These are phyloP conservation scores for Dinochytrium kinnereticum DNA, from an alignment of 371 early-diverging fungal genomes.

Conservation along the genomic window DNA sequence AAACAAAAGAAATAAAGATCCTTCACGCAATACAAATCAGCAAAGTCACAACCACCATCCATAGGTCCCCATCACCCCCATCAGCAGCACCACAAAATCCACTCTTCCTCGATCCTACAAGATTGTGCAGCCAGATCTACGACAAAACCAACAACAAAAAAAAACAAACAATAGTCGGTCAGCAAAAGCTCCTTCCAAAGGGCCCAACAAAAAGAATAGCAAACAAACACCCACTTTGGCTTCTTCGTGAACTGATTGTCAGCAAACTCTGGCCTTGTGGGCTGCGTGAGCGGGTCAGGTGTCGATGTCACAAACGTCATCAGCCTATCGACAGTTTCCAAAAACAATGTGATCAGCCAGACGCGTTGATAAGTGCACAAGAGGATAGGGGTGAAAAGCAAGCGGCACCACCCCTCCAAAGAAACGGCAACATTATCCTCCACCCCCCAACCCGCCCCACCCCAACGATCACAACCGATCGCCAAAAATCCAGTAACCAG, in stretches of 20 bases:
- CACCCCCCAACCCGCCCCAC: too few species aligned
- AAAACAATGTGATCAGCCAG: neutral
- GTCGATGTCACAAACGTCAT: slow-evolving; percentile 48
- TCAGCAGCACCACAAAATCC: too few species aligned
- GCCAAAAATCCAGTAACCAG: too few species aligned
- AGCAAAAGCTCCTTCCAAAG: too few species aligned
- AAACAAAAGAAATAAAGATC: too few species aligned
- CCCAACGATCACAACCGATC: too few species aligned
- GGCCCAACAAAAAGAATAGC: neutral
- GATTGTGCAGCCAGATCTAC: slow-evolving; percentile 15
- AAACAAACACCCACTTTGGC: slow-evolving; percentile 6
- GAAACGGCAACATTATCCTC: too few species aligned
- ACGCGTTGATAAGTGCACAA: neutral
- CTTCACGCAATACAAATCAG: too few species aligned
- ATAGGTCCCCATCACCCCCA: too few species aligned
- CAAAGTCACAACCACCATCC: too few species aligned
- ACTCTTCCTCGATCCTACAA: neutral
- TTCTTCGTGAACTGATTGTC: slow-evolving; percentile 55
- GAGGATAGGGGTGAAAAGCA: neutral
- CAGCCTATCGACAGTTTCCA: slow-evolving; percentile 31
- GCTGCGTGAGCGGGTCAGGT: slow-evolving; percentile 51
- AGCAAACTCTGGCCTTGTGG: slow-evolving; percentile 44
- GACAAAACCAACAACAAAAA: neutral
- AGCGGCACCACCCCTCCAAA: too few species aligned
- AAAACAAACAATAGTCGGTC: neutral